Conservation (phyloP, 2,329 filamentous ascomycete genomes). For the Xylaria sp. region DNA sequence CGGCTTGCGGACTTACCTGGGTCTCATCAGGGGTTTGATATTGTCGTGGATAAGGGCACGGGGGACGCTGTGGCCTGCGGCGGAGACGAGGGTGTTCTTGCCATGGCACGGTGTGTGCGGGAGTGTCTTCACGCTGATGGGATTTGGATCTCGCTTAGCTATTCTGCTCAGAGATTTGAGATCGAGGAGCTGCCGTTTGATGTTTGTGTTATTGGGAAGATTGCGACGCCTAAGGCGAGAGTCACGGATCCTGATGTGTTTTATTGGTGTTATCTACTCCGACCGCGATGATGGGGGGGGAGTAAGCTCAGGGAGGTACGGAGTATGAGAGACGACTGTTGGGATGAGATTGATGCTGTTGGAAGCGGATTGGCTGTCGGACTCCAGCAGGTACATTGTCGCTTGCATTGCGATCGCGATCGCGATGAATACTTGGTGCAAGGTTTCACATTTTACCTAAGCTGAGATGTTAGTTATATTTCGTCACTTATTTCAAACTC, state of each 20-base stretch:
- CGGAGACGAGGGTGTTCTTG: conserved; percentile 52
- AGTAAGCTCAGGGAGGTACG: background rate
- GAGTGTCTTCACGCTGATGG: conserved; percentile 52
- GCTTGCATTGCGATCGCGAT: background rate
- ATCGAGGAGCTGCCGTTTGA: conserved; percentile 54
- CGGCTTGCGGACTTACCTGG: conserved; percentile 9
- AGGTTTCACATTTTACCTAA: background rate
- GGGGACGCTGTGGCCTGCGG: conserved; percentile 61
- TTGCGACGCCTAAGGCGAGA: conserved; percentile 55
- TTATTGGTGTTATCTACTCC: conserved; percentile 59
- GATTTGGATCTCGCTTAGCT: conserved; percentile 62
- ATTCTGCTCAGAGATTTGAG: conserved; percentile 57
- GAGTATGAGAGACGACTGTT: background rate
- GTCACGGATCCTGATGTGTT: conserved; percentile 60
- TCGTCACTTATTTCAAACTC: background rate
- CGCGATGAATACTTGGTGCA: background rate
- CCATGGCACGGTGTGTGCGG: conserved; percentile 55
- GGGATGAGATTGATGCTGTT: background rate
- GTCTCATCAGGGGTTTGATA: conserved; percentile 48
- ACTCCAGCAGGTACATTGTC: background rate
- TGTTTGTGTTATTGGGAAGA: conserved; percentile 55
- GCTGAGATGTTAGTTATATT: background rate
- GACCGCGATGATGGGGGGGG: conserved; percentile 41
- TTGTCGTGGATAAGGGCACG: conserved; percentile 63
- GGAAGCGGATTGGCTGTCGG: background rate